Conservation (phyloP, 331 rosid species). For the Rosa hybrid region DNA sequence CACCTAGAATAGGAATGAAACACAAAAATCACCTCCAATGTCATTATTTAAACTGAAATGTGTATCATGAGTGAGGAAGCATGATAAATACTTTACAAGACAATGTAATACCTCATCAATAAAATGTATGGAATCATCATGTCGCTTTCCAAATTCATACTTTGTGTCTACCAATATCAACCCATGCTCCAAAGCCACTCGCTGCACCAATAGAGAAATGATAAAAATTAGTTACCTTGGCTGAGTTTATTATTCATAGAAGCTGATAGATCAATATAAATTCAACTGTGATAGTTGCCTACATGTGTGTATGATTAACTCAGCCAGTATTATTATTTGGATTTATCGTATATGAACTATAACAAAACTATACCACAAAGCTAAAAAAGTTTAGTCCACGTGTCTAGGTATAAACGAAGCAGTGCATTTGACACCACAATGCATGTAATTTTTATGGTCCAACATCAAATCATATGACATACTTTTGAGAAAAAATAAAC, state of each 20-base stretch:
- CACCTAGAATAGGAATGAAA: slow-evolving; percentile 49
- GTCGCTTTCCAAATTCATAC: slow-evolving; percentile 91
- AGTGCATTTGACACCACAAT: not conserved
- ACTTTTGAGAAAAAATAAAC: not conserved
- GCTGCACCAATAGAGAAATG: slow-evolving; percentile 55
- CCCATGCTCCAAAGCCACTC: slow-evolving; percentile 88
- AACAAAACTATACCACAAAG: not conserved
- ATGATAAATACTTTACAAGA: slow-evolving; percentile 14
- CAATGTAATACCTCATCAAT: slow-evolving; percentile 74
- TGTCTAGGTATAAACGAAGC: slow-evolving; percentile 5
- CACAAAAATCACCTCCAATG: slow-evolving; percentile 11
- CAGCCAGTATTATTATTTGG: not conserved
- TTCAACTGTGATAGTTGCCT: not conserved
- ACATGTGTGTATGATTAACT: not conserved
- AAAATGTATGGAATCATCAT: slow-evolving; percentile 77
- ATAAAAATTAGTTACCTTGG: not conserved
- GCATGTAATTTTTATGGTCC: not conserved
- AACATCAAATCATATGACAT: not conserved
- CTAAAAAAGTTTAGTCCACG: not conserved
- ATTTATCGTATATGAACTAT: not conserved
- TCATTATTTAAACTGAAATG: slow-evolving; percentile 8
- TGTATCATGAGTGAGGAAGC: not conserved
- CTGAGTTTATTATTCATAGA: not conserved
- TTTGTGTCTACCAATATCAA: slow-evolving; percentile 94
- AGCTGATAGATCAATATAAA: not conserved